Conservation (phyloP, 345 rosid species). For the Durio zibethinus region DNA sequence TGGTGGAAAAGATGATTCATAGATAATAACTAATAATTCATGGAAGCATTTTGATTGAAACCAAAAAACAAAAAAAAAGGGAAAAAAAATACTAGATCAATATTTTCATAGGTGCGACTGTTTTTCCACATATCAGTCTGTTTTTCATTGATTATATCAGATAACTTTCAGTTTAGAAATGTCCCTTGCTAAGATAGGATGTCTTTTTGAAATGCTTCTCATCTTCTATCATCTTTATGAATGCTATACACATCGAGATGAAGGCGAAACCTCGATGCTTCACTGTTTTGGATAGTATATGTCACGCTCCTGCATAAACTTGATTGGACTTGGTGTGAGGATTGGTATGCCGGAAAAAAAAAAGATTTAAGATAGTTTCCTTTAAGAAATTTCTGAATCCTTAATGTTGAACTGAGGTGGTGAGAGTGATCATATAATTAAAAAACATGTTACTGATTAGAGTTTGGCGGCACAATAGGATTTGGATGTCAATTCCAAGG, state of each 20-base stretch:
- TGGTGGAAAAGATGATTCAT: background rate
- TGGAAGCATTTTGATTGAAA: background rate
- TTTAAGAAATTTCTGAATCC: background rate
- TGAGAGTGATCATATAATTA: background rate
- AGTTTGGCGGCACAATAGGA: background rate
- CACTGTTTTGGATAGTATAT: background rate
- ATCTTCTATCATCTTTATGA: background rate
- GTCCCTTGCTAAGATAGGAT: background rate
- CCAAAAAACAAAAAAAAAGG: background rate
- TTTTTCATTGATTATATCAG: background rate
- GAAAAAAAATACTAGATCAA: background rate
- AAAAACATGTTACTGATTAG: background rate
- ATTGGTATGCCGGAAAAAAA: background rate
- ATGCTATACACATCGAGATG: background rate
- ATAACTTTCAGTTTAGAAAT: background rate
- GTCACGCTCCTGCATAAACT: background rate
- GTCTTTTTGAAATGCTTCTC: background rate
- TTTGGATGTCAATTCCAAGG: background rate
- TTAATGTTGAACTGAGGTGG: background rate
- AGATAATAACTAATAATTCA: background rate
- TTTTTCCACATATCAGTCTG: background rate
- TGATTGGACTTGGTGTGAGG: background rate
- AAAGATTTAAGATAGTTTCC: background rate
- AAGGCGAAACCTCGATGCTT: background rate
- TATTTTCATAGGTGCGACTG: background rate